Conservation (phyloP, 2,329 filamentous ascomycete species). For the Alternaria incomplexa region DNA sequence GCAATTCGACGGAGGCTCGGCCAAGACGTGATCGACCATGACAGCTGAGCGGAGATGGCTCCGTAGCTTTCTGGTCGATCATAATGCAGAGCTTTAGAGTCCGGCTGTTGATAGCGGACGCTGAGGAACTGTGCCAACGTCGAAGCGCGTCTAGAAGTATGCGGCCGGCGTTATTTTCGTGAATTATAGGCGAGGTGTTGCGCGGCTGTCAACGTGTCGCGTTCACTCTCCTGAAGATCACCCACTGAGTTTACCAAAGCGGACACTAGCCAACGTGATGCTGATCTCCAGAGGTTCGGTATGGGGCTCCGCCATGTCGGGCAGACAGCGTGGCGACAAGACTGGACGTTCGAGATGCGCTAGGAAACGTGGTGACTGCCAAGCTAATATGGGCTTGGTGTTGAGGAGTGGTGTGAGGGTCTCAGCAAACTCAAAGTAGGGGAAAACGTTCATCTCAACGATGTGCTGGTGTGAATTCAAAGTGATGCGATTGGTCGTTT, state of each 20-base stretch:
- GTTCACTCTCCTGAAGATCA: constrained; percentile 4
- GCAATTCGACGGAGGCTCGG: background rate
- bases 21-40: background rate
- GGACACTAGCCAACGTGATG: constrained; percentile 7
- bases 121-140: constrained; percentile 3
- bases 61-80: background rate
- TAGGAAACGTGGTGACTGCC: background rate
- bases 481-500: background rate
- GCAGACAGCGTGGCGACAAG: constrained; percentile 1
- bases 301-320: constrained; percentile 4
- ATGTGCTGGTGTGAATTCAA: background rate
- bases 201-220: constrained; percentile 1
- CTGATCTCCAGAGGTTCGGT: constrained; percentile 6
- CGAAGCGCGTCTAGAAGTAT: constrained; percentile 5
- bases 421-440: background rate
- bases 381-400: background rate
- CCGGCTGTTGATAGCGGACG: constrained; percentile 4
- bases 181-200: background rate
- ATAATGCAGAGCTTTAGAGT: background rate
- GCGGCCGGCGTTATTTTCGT: background rate
- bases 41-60: background rate
- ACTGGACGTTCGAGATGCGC: background rate
- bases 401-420: background rate
- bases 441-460: background rate
- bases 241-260: constrained; percentile 5